phyloP scores from a whole-genome alignment of 2,329 filamentous ascomycete genomes.

The Penicillium paneum region DNA sequence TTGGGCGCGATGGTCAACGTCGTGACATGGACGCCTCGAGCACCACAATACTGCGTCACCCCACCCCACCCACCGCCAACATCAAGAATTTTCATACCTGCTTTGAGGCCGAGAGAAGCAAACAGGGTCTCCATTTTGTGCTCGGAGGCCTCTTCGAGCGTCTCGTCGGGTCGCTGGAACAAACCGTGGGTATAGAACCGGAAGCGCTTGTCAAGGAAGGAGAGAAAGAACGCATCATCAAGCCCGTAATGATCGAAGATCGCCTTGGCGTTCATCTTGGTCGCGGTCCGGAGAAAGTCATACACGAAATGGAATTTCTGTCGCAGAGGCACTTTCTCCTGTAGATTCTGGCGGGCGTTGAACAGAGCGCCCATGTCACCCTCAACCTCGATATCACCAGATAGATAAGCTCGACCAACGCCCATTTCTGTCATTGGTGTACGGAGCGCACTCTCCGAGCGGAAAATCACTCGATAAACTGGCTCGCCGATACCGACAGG shows the following conservation, averaged over 20 bases:
- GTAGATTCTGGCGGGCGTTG: constrained; percentile 1
- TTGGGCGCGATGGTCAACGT: constrained; percentile 7
- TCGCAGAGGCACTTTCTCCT: constrained; percentile 12
- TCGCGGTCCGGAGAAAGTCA: constrained; percentile 7
- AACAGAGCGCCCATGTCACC: constrained; percentile 7
- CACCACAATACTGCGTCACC: constrained; percentile 17
- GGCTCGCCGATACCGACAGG: constrained; percentile 1
- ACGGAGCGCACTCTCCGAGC: not conserved
- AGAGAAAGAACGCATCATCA: constrained; percentile 8
- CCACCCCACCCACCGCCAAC: constrained; percentile 19
- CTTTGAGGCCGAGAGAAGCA: constrained; percentile 7
- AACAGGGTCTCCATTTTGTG: constrained; percentile 10
- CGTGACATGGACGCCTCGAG: constrained; percentile 17
- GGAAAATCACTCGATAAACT: constrained; percentile 8
- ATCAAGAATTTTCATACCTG: constrained; percentile 15
- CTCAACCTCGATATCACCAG: constrained; percentile 9
- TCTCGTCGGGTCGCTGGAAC: constrained; percentile 2
- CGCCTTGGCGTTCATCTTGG: constrained; percentile 11
- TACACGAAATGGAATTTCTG: constrained; percentile 16
- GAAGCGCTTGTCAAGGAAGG: constrained; percentile 7
- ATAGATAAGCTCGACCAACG: constrained; percentile 7
- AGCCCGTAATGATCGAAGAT: constrained; percentile 7
- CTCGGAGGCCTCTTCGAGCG: constrained; percentile 1
- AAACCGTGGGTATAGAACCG: constrained; percentile 8
- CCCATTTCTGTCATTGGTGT: constrained; percentile 13